These are phyloP conservation scores for Umbelopsis isabellina DNA, from an alignment of 192 early-diverging fungal species.

Conservation along the genomic window DNA sequence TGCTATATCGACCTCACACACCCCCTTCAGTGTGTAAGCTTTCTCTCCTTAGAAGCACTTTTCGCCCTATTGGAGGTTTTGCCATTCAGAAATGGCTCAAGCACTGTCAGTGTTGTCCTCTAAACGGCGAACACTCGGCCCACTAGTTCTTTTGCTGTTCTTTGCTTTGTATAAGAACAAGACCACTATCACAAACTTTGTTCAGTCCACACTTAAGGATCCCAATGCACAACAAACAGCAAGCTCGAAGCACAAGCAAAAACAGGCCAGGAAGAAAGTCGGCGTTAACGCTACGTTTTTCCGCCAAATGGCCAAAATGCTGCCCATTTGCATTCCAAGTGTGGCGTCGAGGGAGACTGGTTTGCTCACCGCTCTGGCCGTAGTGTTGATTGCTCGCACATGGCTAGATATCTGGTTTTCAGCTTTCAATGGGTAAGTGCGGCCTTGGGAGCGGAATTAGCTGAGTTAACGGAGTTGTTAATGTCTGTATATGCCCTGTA, in stretches of 20 bases:
- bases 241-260: not conserved
- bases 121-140: not conserved
- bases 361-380: constrained; percentile 48
- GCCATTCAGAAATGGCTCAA: constrained; percentile 7
- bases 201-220: not conserved
- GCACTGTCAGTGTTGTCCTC: constrained; percentile 5
- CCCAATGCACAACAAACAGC: not conserved
- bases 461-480: not conserved
- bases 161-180: constrained; percentile 15
- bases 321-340: constrained; percentile 65
- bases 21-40: not conserved
- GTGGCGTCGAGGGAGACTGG: constrained; percentile 51
- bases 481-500: constrained; percentile 35
- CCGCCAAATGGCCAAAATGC: constrained; percentile 55
- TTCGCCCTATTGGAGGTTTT: not conserved
- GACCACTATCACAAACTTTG: not conserved
- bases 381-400: constrained; percentile 60
- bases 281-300: constrained; percentile 62
- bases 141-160: constrained; percentile 3
- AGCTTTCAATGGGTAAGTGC: constrained; percentile 52
- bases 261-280: constrained; percentile 32
- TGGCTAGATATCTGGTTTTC: constrained; percentile 68
- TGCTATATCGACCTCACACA: not conserved
- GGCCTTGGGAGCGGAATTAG: not conserved
- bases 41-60: not conserved